Evolutionary conservation across 441 rosid genomes (phyloP), one percentile per base, ranked within the genome.

Genomic region (Syzygium syzygioides): DNA sequence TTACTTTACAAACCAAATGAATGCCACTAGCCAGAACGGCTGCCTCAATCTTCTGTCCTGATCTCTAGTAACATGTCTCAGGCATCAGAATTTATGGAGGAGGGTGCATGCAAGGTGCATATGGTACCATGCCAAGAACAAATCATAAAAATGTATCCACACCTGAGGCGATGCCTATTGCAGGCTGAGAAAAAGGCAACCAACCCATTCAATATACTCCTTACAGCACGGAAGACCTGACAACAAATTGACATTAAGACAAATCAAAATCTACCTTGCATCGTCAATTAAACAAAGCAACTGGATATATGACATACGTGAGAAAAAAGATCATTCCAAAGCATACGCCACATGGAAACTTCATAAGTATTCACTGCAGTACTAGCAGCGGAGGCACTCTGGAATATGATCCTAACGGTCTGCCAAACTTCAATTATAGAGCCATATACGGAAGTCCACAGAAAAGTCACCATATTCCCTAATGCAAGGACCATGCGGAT

Each of bases 151-250:
- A 59, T 53, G 19, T 59, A 90, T 93, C 48, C 80, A 11, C 80
- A 98, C 99, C 99, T 96, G 54, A 98, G 98, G 85, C 99, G 99
- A 93, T 98, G 99, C 92, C 98, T 94, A 92, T 98, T 97, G 94
- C 99, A 98, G 48, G 99, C 95, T 56, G 95, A 90, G 89, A 97
- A 97, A 94, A 96, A 96, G 71, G 96, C 99, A 57, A 95, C 94
- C 89, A 97, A 94, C 55, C 99, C 99, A 89, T 98, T 92, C 90
- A 96, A 88, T 92, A 98, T 97, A 86, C 98, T 96, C 93, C 95
- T 96, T 41, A 98, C 91, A 45, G 99, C 98, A 90, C 98, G 98
- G 52, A 97, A 98, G 85, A 98, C 94, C 98, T 98, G 97, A 90
- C 90, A 93, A 34, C 50, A 71, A 55, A 59, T 79, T 4, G 80